Conservation (phyloP, 495 filamentous ascomycete genomes). For the Penicillium paxilli region DNA sequence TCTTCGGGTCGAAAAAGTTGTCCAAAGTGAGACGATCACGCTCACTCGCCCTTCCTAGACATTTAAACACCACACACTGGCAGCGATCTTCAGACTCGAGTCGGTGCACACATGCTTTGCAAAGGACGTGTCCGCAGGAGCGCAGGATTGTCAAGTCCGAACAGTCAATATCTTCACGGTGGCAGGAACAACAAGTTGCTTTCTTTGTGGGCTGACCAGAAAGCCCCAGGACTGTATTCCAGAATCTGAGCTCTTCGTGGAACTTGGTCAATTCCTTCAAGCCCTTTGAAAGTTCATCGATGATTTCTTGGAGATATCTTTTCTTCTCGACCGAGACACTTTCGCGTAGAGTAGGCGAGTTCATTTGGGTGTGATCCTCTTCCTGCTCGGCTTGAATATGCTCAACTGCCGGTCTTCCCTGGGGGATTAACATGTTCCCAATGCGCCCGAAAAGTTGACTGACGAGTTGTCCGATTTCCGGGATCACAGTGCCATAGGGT, state of each 20-base stretch:
- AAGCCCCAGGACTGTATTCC: background rate
- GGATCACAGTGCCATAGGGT: no score
- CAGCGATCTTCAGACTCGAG: conserved; percentile 20
- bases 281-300: background rate
- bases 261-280: background rate
- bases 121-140: conserved; percentile 54
- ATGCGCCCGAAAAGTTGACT: no score
- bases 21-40: background rate
- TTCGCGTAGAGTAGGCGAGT: no score
- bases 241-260: background rate
- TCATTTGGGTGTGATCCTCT: no score
- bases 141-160: conserved; percentile 36
- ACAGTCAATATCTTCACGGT: conserved; percentile 11
- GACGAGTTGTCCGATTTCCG: no score
- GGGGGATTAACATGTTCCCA: no score
- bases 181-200: conserved; percentile 25
- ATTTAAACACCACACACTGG: conserved; percentile 28
- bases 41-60: conserved; percentile 20
- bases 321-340: no score
- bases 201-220: background rate
- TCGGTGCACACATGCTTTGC: conserved; percentile 33
- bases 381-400: no score
- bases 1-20: background rate
- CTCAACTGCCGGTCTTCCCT: no score
- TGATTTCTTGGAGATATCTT: background rate